Evolutionary conservation across 2,329 filamentous ascomycete genomes (phyloP).

Genomic region (Colletotrichum sp.): DNA sequence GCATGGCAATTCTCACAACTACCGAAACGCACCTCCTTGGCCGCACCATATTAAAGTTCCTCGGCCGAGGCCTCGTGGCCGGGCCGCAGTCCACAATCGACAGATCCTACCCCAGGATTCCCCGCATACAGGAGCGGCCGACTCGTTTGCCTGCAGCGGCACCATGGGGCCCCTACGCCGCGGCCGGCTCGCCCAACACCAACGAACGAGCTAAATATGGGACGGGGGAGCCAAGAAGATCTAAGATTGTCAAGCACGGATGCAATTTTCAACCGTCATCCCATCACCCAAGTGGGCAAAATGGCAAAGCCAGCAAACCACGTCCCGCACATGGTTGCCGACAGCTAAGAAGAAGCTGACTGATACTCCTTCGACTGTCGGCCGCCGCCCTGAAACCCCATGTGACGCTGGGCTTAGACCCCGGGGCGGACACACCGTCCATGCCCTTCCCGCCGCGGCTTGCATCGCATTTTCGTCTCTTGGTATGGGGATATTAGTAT

Average conservation of each 20-base stretch:
- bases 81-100: background rate
- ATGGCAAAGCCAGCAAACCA: background rate
- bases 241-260: background rate
- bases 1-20: background rate
- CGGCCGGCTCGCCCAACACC: background rate
- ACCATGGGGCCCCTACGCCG: background rate
- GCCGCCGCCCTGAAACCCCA: background rate
- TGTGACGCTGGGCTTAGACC: background rate
- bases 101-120: background rate
- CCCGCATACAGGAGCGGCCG: background rate
- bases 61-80: background rate
- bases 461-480: background rate
- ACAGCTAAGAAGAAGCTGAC: background rate
- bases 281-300: background rate
- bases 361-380: background rate
- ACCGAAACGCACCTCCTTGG: background rate
- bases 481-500: background rate
- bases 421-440: background rate
- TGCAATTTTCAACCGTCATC: background rate
- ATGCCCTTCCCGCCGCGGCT: background rate
- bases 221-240: background rate
- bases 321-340: background rate
- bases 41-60: background rate
- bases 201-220: background rate
- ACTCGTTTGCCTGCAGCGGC: background rate